Conservation (phyloP, 1,139 yeast genomes). For the Debaryomycetaceae sp. region DNA sequence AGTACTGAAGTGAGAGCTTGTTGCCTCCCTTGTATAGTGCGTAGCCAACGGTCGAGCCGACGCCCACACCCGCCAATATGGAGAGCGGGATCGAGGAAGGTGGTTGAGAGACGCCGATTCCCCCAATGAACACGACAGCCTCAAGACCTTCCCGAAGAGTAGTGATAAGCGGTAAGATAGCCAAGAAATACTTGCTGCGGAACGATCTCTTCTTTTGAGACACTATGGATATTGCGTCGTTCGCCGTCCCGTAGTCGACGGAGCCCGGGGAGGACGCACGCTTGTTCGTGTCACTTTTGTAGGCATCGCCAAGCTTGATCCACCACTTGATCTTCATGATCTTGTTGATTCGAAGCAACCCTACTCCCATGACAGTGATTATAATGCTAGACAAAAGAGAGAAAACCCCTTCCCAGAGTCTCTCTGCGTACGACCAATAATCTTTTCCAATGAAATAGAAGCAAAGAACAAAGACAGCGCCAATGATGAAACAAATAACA, state of each 20-base stretch:
- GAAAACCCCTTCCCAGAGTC: conserved; percentile 89
- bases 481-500: conserved; percentile 69
- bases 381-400: conserved; percentile 75
- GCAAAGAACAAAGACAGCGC: conserved; percentile 68
- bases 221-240: neutral
- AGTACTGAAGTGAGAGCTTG: conserved; percentile 38
- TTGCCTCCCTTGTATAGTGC: conserved; percentile 42
- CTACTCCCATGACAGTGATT: conserved; percentile 87
- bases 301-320: conserved; percentile 44
- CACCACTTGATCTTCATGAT: conserved; percentile 51
- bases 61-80: conserved; percentile 30
- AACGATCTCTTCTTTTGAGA: conserved; percentile 7
- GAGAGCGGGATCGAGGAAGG: conserved; percentile 39
- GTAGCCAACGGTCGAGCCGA: conserved; percentile 34
- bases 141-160: conserved; percentile 47
- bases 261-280: conserved; percentile 1
- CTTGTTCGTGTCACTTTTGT: conserved; percentile 10
- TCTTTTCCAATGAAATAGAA: conserved; percentile 78
- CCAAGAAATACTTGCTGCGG: conserved; percentile 34
- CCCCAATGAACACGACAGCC: conserved; percentile 48
- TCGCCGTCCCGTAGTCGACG: neutral
- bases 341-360: conserved; percentile 77
- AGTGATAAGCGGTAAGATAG: conserved; percentile 42
- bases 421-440: conserved; percentile 78
- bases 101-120: conserved; percentile 43